Evolutionary conservation across 2,329 filamentous ascomycete genomes (phyloP).

Genomic region (Alternaria postmessia): DNA sequence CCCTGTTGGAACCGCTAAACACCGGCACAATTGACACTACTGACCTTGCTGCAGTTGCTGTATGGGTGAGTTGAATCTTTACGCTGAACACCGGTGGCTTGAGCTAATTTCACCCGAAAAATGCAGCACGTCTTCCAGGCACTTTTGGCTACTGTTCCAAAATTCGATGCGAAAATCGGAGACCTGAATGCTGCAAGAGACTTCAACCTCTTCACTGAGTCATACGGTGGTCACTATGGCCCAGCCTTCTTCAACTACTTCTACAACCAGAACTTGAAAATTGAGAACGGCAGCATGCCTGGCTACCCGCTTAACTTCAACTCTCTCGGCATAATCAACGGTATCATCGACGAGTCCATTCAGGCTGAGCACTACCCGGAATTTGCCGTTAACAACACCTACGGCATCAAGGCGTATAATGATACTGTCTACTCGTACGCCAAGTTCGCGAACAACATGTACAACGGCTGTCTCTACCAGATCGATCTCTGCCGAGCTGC

Average conservation of each 20-base stretch:
- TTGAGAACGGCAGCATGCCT: slow-evolving; percentile 58
- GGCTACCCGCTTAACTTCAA: slow-evolving; percentile 64
- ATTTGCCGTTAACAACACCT: slow-evolving; percentile 64
- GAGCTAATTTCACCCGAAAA: background rate
- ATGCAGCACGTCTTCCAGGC: slow-evolving; percentile 35
- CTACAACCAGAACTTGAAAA: slow-evolving; percentile 64
- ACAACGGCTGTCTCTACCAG: slow-evolving; percentile 57
- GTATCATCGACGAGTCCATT: slow-evolving; percentile 54
- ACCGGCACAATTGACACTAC: slow-evolving; percentile 62
- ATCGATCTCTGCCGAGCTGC: slow-evolving; percentile 62
- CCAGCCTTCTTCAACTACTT: slow-evolving; percentile 67
- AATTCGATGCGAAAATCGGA: slow-evolving; percentile 47
- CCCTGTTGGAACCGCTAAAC: slow-evolving; percentile 54
- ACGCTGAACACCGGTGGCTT: background rate
- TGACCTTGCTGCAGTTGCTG: slow-evolving; percentile 61
- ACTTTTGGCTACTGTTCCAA: slow-evolving; percentile 31
- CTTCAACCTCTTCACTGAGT: slow-evolving; percentile 66
- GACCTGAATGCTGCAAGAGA: slow-evolving; percentile 45
- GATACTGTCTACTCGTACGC: slow-evolving; percentile 67
- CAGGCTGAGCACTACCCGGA: slow-evolving; percentile 61
- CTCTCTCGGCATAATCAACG: slow-evolving; percentile 62
- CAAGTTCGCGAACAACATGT: slow-evolving; percentile 62
- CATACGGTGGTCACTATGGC: slow-evolving; percentile 59
- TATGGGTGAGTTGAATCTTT: slow-evolving; percentile 29
- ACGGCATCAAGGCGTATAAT: slow-evolving; percentile 64